Base-by-base conservation (phyloP, 2,329 filamentous ascomycete genomes). In the Corniculantispora saksenae region DNA sequence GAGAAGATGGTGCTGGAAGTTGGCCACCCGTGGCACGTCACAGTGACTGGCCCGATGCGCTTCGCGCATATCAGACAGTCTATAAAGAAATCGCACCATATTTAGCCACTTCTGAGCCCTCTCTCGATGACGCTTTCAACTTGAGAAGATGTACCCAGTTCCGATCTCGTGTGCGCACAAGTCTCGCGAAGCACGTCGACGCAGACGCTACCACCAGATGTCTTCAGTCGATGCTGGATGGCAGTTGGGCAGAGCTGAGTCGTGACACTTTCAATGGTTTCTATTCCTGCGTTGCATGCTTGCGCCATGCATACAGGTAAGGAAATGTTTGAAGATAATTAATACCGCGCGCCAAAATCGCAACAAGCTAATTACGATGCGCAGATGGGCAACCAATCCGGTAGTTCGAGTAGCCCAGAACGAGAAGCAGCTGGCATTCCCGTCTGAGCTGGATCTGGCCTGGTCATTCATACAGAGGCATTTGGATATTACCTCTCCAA, bases 211-310 rank as follows among this genome's bases (percentile, higher is more conserved):
- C 25, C 8, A 32, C 23, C 5, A 29, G 7, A 1, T 53, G 58
- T 40, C 58, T 61, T 19, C 29, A 53, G 32, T 9, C 17, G 9
- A 21, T 53, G 17, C 2, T 51, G 32, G 47, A 25, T 10, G 58
- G 47, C 15, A 21, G 53, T 9, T 61, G 47, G 15, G 29, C 12
- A n/a, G 47, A 61, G 47, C 32, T 61, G 6, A n/a, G 48, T n/a
- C 58, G 58, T 6, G 58, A 61, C 47, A n/a, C 29, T 25, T 61
- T 61, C 58, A 61, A 61, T 21, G 58, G 58, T 10, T 61, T 61
- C 25, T 61, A 61, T 43, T 61, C 58, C 4, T 61, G 58, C 35
- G 15, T 61, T 9, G 58, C 58, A 3, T 61, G 58, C 10, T n/a
- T 61, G 3, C 32, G 58, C 19, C 58, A 61, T 6, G 58, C 58